These are phyloP conservation scores for Meyerozyma carpophila DNA, from an alignment of 1,139 yeast genomes.

Conservation along the genomic window DNA sequence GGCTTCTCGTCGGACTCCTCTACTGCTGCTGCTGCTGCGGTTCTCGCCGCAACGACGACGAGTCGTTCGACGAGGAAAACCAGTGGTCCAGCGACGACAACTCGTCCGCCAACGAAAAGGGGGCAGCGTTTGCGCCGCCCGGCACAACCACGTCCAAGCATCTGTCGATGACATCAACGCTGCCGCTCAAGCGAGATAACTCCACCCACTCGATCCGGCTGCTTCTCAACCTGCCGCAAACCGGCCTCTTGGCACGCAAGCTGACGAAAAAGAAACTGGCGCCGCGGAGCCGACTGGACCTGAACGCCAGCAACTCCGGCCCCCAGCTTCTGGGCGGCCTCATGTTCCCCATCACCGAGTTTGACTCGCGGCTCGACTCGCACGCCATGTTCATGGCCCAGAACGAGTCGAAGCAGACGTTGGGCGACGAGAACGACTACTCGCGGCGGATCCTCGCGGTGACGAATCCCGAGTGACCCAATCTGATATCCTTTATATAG, in stretches of 20 bases:
- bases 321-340: slow-evolving; percentile 7
- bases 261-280: slow-evolving; percentile 26
- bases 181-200: slow-evolving; percentile 25
- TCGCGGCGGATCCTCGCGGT: slow-evolving; percentile 65
- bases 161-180: slow-evolving; percentile 4
- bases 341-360: slow-evolving; percentile 44
- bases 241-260: slow-evolving; percentile 24
- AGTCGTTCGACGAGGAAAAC: slow-evolving; percentile 36
- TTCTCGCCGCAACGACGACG: slow-evolving; percentile 20
- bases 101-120: slow-evolving; percentile 19
- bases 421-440: slow-evolving; percentile 72
- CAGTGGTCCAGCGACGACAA: slow-evolving; percentile 28
- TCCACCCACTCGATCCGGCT: slow-evolving; percentile 33
- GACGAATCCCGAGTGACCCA: slow-evolving; percentile 48
- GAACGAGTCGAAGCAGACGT: slow-evolving; percentile 54
- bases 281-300: slow-evolving; percentile 3
- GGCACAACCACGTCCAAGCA: slow-evolving; percentile 7
- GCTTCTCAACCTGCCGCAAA: slow-evolving; percentile 19
- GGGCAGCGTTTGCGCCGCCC: slow-evolving; percentile 10
- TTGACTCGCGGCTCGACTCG: slow-evolving; percentile 70
- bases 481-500: not conserved
- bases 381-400: slow-evolving; percentile 54
- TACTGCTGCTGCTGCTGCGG: slow-evolving; percentile 39
- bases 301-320: slow-evolving; percentile 10
- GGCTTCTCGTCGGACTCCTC: slow-evolving; percentile 27